Percentiles rank a stretch among this genome's conserved stretches.
phyloP scores from a whole-genome alignment of 108 stramenopile genomes.

The Cyclotella choctawhatcheeana region DNA sequence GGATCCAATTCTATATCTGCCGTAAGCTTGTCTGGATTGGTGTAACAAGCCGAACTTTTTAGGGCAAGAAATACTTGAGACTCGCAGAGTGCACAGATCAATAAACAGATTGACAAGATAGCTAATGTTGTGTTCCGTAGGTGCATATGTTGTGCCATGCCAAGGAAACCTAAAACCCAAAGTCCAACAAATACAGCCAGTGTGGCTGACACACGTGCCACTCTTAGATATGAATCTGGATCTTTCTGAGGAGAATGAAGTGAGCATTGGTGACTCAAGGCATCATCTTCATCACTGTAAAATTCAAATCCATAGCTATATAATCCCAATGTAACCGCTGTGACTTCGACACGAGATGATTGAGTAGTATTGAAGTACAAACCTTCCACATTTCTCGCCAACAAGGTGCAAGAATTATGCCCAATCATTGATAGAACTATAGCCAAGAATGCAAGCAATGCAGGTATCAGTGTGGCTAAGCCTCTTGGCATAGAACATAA shows the following conservation, averaged over 20 bases:
- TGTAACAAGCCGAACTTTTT: background rate
- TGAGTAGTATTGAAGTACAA: background rate
- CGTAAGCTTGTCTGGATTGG: background rate
- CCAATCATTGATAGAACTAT: slow-evolving; percentile 11
- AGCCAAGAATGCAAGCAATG: slow-evolving; percentile 7
- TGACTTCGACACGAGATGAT: background rate
- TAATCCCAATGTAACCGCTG: slow-evolving; percentile 16
- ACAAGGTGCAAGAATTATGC: slow-evolving; percentile 15
- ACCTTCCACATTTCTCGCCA: background rate
- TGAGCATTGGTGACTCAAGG: slow-evolving; percentile 5
- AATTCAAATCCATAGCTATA: slow-evolving; percentile 7
- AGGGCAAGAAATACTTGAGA: background rate
- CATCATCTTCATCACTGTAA: slow-evolving; percentile 2
- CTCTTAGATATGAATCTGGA: background rate
- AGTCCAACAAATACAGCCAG: slow-evolving; percentile 4
- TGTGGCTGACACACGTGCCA: background rate
- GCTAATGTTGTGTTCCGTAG: background rate
- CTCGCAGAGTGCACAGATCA: background rate
- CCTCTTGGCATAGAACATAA: slow-evolving; percentile 15
- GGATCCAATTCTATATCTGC: too few relatives aligned
- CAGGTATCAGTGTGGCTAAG: slow-evolving; percentile 2
- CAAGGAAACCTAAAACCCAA: background rate
- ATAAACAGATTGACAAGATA: background rate
- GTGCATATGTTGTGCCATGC: background rate
- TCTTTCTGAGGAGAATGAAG: background rate